Evolutionary conservation across 1,284 basidiomycete species (phyloP).

Genomic region (Acaromyces ingoldii): DNA sequence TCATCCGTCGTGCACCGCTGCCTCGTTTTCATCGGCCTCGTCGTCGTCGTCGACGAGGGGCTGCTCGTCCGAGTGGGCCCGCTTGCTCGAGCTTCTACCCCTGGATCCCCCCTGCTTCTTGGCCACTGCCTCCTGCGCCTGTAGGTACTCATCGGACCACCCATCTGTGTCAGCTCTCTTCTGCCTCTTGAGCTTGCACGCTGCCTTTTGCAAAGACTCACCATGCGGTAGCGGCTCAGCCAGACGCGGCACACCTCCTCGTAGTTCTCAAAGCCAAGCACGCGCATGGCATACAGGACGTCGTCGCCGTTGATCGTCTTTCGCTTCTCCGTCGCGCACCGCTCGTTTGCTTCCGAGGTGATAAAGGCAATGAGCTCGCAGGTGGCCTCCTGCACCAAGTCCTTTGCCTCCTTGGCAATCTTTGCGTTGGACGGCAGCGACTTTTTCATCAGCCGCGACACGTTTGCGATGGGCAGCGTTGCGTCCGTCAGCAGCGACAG

Average conservation of each 20-base stretch:
- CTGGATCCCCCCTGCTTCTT: no score
- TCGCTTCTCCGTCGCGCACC: constrained; percentile 77
- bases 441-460: constrained; percentile 88
- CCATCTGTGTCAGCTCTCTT: no score
- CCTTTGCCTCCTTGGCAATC: constrained; percentile 93
- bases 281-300: constrained; percentile 78
- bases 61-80: no score
- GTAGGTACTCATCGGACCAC: no score
- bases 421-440: constrained; percentile 81
- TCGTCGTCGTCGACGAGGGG: no score
- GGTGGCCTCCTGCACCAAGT: constrained; percentile 92
- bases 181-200: no score
- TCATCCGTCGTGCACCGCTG: no score
- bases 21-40: no score
- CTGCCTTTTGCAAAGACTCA: no score
- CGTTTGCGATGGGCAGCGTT: constrained; percentile 71
- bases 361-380: constrained; percentile 95
- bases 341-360: constrained; percentile 81
- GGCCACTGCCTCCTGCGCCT: no score
- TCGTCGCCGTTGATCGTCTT: constrained; percentile 81
- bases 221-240: constrained; percentile 12
- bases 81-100: not conserved
- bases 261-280: constrained; percentile 92
- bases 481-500: not conserved
- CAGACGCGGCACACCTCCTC: constrained; percentile 57